Conservation (phyloP, 441 rosid genomes). For the Cnidoscolus chayamansa region DNA sequence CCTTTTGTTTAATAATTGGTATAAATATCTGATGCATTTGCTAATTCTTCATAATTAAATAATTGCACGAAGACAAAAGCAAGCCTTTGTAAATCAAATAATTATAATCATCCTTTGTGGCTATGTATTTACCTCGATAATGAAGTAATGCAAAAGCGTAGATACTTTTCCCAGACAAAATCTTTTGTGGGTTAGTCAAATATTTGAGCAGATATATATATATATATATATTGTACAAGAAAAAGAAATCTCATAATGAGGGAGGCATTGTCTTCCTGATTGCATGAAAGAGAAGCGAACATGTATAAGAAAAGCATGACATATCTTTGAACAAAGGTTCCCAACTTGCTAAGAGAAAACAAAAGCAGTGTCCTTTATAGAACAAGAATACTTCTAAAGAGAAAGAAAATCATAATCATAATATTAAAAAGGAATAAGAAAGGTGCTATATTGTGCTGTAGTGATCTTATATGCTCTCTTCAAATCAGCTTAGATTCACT, state of each 20-base stretch:
- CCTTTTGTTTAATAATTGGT: no score
- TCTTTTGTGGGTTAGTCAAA: slow-evolving; percentile 17
- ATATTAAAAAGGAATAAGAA: slow-evolving; percentile 8
- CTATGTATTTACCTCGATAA: neutral
- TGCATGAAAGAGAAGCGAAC: slow-evolving; percentile 23
- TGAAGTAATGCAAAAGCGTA: neutral
- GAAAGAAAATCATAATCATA: neutral
- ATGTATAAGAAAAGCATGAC: slow-evolving; percentile 43
- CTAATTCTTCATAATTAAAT: no score
- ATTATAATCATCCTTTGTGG: no score
- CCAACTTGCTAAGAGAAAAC: slow-evolving; percentile 24
- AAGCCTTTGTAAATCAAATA: no score
- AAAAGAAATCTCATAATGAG: slow-evolving; percentile 9
- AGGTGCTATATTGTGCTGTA: slow-evolving; percentile 11
- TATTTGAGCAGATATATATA: slow-evolving; percentile 18
- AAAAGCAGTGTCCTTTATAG: slow-evolving; percentile 27
- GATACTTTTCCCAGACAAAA: neutral
- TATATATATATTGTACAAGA: neutral
- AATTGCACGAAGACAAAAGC: no score
- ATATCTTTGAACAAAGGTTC: slow-evolving; percentile 39
- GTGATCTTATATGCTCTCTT: slow-evolving; percentile 30
- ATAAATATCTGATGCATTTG: no score
- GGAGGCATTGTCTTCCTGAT: slow-evolving; percentile 28
- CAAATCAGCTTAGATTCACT: slow-evolving; percentile 40
- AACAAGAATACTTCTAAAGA: slow-evolving; percentile 30